These are phyloP conservation scores for Cajanus cajan DNA, from an alignment of 306 rosid genomes.

Conservation along the genomic window DNA sequence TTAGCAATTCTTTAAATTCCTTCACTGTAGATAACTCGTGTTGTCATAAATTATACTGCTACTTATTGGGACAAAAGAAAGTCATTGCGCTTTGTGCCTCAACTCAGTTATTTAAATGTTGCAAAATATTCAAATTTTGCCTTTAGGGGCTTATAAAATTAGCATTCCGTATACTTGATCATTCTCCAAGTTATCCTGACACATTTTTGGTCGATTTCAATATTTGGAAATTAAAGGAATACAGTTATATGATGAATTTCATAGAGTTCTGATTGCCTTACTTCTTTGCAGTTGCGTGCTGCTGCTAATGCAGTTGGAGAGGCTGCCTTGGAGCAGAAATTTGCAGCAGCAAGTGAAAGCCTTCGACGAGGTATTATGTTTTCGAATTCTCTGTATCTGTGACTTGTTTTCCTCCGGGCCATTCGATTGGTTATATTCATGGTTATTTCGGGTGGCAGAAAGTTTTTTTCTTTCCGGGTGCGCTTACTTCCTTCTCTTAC, in stretches of 20 bases:
- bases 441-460: constrained; percentile 20
- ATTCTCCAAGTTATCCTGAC: background rate
- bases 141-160: background rate
- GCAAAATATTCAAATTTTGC: constrained; percentile 11
- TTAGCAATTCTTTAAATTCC: background rate
- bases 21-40: background rate
- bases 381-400: constrained; percentile 90
- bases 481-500: constrained; percentile 22
- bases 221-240: constrained; percentile 1
- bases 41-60: background rate
- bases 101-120: background rate
- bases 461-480: constrained; percentile 14
- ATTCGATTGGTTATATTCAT: background rate
- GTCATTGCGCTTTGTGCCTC: background rate
- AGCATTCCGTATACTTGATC: background rate
- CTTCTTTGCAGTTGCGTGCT: constrained; percentile 60
- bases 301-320: constrained; percentile 97
- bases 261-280: background rate
- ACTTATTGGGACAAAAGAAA: background rate
- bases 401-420: constrained; percentile 40
- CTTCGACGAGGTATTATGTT: constrained; percentile 97
- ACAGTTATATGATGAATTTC: background rate
- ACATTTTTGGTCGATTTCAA: background rate
- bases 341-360: constrained; percentile 86
- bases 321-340: constrained; percentile 73